Conservation (phyloP, 1,284 basidiomycete species). For the Thecaphora thlaspeos region DNA sequence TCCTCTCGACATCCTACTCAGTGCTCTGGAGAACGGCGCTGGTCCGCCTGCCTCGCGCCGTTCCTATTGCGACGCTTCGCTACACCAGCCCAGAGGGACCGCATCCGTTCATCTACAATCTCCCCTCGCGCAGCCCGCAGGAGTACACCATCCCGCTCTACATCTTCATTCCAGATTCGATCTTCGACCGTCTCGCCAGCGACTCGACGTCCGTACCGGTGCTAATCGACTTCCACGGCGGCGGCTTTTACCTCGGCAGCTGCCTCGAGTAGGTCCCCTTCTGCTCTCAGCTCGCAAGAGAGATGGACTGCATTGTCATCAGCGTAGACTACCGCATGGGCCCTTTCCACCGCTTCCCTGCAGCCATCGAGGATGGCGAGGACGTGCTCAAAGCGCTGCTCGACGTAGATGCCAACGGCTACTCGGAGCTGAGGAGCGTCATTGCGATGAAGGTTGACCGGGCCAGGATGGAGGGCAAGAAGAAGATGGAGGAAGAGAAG, state of each 20-base stretch:
- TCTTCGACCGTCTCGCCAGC: slow-evolving; percentile 5
- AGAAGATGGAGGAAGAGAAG: slow-evolving; percentile 7
- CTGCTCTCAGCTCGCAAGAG: slow-evolving; percentile 27
- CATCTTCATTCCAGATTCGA: slow-evolving; percentile 26
- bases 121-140: slow-evolving; percentile 21
- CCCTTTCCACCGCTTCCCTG: slow-evolving; percentile 49
- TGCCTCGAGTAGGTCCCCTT: slow-evolving; percentile 43
- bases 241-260: slow-evolving; percentile 44
- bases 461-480: background rate
- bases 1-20: slow-evolving; percentile 25
- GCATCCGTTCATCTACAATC: slow-evolving; percentile 30
- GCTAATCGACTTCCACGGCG: slow-evolving; percentile 46
- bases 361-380: slow-evolving; percentile 38
- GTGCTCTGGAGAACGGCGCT: slow-evolving; percentile 33
- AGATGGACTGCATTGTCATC: slow-evolving; percentile 29
- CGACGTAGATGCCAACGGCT: slow-evolving; percentile 19
- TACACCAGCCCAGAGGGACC: slow-evolving; percentile 38
- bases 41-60: slow-evolving; percentile 28
- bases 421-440: slow-evolving; percentile 18
- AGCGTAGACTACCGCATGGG: slow-evolving; percentile 51
- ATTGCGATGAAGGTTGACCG: slow-evolving; percentile 14
- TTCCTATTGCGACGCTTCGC: slow-evolving; percentile 24
- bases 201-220: slow-evolving; percentile 15
- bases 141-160: slow-evolving; percentile 36
- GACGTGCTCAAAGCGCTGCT: slow-evolving; percentile 38